Percentiles rank a stretch among this genome's conserved stretches.
Evolutionary conservation across 495 filamentous ascomycete genomes (phyloP).

Genomic region (Alectoria sarmentosa): DNA sequence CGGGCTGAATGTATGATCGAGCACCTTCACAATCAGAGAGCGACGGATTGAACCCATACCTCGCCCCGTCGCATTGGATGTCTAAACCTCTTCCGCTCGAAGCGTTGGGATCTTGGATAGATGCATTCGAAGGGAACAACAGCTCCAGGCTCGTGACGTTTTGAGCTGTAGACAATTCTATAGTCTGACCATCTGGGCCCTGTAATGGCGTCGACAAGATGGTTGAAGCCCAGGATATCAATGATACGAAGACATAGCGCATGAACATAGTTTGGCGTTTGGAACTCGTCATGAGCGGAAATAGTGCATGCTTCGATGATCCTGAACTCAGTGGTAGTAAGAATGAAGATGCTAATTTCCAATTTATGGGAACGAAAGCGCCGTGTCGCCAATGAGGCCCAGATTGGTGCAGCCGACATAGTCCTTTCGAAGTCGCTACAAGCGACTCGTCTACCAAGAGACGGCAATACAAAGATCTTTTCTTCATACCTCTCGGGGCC

Average conservation of each 20-base stretch:
- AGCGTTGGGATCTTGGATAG: neutral
- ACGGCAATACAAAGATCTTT: neutral
- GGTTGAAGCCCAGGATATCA: neutral
- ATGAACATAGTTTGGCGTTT: neutral
- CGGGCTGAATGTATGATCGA: neutral
- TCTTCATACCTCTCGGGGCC: neutral
- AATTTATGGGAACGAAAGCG: neutral
- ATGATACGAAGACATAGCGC: neutral
- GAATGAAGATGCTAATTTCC: neutral
- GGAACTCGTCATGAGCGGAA: neutral
- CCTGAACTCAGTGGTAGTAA: neutral
- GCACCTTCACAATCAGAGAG: conserved; percentile 7
- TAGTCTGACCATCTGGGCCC: conserved; percentile 4
- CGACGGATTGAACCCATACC: conserved; percentile 2
- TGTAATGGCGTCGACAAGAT: neutral
- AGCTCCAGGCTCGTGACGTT: neutral
- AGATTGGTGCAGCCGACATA: too few species aligned
- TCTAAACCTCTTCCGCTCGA: neutral
- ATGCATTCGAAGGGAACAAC: neutral
- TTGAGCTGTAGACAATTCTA: neutral
- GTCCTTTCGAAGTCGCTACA: neutral
- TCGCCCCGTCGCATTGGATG: neutral
- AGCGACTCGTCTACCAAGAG: neutral
- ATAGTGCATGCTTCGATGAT: neutral
- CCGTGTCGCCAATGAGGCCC: neutral